Evolutionary conservation across 805 yeast species (phyloP).

Genomic region (Maudiozyma pseudohumilis): DNA sequence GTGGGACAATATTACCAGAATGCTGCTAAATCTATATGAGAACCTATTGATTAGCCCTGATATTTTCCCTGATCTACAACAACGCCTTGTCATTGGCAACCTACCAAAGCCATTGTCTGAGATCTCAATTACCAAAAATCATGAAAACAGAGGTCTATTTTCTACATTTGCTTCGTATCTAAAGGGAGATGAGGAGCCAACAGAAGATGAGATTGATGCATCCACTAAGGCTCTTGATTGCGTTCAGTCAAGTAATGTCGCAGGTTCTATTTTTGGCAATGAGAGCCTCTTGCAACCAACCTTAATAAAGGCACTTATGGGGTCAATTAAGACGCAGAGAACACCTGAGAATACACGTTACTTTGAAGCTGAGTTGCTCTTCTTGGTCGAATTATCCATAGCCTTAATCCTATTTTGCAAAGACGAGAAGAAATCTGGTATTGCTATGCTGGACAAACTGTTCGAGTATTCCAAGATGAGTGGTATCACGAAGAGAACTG

Average conservation of each 20-base stretch:
- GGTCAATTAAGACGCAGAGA: conserved; percentile 29
- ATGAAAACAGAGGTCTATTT: conserved; percentile 68
- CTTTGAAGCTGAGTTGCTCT: conserved; percentile 39
- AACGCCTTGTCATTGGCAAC: conserved; percentile 39
- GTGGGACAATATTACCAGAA: conserved; percentile 54
- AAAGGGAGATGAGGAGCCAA: conserved; percentile 92
- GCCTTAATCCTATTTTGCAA: conserved; percentile 23
- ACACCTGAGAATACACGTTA: conserved; percentile 28
- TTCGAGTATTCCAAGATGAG: conserved; percentile 10
- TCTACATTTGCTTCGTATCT: conserved; percentile 87
- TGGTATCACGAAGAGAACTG: conserved; percentile 19
- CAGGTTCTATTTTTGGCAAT: conserved; percentile 44
- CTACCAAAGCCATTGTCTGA: conserved; percentile 59
- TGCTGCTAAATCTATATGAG: conserved; percentile 57
- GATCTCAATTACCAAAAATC: conserved; percentile 50
- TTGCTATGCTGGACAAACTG: conserved; percentile 15
- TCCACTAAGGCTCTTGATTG: conserved; percentile 80
- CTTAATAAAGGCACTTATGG: conserved; percentile 30
- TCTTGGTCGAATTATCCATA: conserved; percentile 36
- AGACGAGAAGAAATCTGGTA: conserved; percentile 26
- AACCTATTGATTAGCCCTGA: conserved; percentile 63
- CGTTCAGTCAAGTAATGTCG: conserved; percentile 56
- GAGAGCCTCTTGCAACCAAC: conserved; percentile 24
- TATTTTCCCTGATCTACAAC: conserved; percentile 56
- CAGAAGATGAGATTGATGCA: conserved; percentile 83